Conservation (phyloP, 2,329 filamentous ascomycete genomes). For the Penicillium aurantiogriseum region DNA sequence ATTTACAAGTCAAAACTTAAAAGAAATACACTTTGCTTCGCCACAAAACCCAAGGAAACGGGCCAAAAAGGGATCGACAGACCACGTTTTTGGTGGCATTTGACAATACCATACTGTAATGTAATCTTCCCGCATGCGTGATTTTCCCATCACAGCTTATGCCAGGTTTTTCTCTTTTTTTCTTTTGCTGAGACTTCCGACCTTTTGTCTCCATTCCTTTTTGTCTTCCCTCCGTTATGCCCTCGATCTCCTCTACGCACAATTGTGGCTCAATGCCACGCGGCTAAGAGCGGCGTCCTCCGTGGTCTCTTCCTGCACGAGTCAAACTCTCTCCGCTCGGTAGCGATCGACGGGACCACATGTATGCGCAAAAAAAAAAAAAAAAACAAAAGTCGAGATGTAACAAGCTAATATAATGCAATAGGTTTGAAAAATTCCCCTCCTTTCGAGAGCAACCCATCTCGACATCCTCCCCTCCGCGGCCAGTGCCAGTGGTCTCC, state of each 20-base stretch:
- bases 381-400: background rate
- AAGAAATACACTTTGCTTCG: background rate
- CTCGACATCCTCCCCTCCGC: constrained; percentile 4
- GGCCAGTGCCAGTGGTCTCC: constrained; percentile 11
- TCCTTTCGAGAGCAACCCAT: constrained; percentile 12
- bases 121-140: constrained; percentile 12
- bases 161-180: background rate
- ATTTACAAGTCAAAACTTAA: background rate
- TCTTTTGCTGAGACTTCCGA: background rate
- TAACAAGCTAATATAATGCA: constrained; percentile 2
- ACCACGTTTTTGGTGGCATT: constrained; percentile 21
- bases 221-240: constrained; percentile 2
- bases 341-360: constrained; percentile 22
- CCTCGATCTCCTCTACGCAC: background rate
- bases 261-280: constrained; percentile 20
- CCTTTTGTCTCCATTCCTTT: background rate
- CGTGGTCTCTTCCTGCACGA: constrained; percentile 9
- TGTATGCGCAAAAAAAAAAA: constrained; percentile 13
- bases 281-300: constrained; percentile 17
- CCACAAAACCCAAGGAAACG: background rate
- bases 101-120: constrained; percentile 12
- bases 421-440: constrained; percentile 21
- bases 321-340: constrained; percentile 15
- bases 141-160: constrained; percentile 9
- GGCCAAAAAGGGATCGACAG: constrained; percentile 2